Base-by-base conservation (phyloP, 2,329 filamentous ascomycete species). In the Neofusicoccum laricinum region DNA sequence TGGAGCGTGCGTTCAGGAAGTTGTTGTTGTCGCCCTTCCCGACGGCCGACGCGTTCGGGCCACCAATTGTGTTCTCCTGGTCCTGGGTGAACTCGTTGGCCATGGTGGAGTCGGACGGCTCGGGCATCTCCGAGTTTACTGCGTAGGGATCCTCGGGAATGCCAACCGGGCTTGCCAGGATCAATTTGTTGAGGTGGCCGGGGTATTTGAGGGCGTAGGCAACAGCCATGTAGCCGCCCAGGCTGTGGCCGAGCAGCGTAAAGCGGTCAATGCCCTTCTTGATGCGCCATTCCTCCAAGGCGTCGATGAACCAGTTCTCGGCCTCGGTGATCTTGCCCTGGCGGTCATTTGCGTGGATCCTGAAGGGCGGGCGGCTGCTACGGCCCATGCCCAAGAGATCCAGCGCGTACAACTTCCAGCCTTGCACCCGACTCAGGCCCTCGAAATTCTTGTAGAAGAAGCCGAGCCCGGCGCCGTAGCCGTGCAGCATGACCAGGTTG, bases 381-480 rank as follows among this genome's bases (percentile, higher is more conserved):
- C 96, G 89, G 65, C 94, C 94, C 91, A 97, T 97, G 65, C 94
- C 94, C 15, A 97, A 84, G 84, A 98, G 87, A 72, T 99, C 94
- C n/a, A 99, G 81, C 0, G 94, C 92, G 74, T 95, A 98, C 17
- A 99, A 80, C 72, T 92, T 93, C 88, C 95, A 96, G 32, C 93
- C 93, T 32, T 85, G 82, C 1, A 88, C 80, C 17, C 93, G 88
- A 50, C 90, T 93, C 38, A 99, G 80, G 5, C 89, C 88, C 77
- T 99, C 95, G 66, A 96, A 97, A 75, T 99, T 99, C 79, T 95
- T 94, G 83, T 97, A 99, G 83, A 96, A 99, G 79, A 99, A 98
- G 21, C 94, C 95, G 0, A 99, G 84, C 0, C 95, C 95, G 2
- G 95, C 95, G 51, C 95, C 95, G 76, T 99, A 99, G 66, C 95